Evolutionary conservation across 495 filamentous ascomycete genomes (phyloP).

Genomic region (Aspergillus incahuasiensis): DNA sequence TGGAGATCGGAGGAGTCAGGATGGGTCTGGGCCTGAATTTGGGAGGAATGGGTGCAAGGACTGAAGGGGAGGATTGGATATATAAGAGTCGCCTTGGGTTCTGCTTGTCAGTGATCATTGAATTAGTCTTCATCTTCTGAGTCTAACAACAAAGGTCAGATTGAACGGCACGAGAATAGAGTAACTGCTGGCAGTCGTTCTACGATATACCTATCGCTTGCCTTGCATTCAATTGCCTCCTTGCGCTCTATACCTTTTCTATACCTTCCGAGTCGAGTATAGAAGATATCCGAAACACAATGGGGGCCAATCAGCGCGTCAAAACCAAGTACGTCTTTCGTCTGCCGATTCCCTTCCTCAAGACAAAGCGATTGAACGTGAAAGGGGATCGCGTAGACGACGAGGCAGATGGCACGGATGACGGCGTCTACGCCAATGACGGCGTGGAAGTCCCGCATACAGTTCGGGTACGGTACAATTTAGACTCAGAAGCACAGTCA

Average conservation of each 20-base stretch:
- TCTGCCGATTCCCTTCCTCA: constrained; percentile 18
- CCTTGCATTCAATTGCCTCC: not conserved
- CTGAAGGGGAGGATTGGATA: not conserved
- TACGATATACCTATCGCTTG: not conserved
- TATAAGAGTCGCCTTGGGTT: not conserved
- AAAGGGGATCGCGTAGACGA: not conserved
- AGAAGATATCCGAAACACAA: constrained; percentile 3
- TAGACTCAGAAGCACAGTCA: not conserved
- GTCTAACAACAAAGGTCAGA: not conserved
- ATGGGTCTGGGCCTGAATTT: not conserved
- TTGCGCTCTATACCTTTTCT: no score
- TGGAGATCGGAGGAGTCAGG: not conserved
- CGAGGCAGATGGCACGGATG: not conserved
- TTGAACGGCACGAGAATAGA: not conserved
- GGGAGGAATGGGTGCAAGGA: not conserved
- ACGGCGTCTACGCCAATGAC: not conserved
- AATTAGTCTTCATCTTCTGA: not conserved
- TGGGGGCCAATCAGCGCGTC: constrained; percentile 18
- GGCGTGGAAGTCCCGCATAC: not conserved
- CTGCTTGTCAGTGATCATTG: not conserved
- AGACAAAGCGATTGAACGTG: not conserved
- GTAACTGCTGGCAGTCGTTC: not conserved
- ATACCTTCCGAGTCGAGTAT: not conserved
- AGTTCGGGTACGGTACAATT: not conserved
- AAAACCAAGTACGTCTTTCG: constrained; percentile 21